These are phyloP conservation scores for Cordia subcordata DNA, from an alignment of 257 asterid genomes.

Conservation along the genomic window DNA sequence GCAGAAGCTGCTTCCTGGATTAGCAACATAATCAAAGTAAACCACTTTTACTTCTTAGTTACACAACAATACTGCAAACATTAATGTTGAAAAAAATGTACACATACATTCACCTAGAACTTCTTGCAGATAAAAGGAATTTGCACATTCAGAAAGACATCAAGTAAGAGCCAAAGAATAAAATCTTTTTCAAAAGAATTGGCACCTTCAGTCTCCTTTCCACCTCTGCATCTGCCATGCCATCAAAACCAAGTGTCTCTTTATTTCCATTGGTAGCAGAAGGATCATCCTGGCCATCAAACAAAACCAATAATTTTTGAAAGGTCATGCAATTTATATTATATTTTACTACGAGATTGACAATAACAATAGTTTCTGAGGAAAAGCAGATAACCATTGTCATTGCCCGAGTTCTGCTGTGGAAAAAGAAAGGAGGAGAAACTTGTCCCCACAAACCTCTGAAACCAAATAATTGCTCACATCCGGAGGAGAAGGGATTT, in stretches of 20 bases:
- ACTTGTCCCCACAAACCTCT: conserved; percentile 49
- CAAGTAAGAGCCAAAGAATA: conserved; percentile 8
- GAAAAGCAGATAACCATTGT: neutral
- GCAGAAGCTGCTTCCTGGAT: conserved; percentile 73
- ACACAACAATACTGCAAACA: too few species aligned
- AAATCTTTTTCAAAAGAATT: conserved; percentile 16
- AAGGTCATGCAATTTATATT: neutral
- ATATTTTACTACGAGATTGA: neutral
- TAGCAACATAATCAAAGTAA: neutral
- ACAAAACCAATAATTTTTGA: conserved; percentile 13
- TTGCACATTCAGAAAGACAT: neutral
- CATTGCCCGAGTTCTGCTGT: too few species aligned
- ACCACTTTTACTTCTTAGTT: too few species aligned
- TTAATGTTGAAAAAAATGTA: too few species aligned
- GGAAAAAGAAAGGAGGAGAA: neutral
- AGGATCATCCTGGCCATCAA: conserved; percentile 64
- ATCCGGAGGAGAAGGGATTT: conserved; percentile 69
- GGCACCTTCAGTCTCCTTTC: conserved; percentile 90
- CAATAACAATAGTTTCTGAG: neutral
- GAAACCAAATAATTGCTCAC: conserved; percentile 80
- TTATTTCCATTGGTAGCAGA: conserved; percentile 62
- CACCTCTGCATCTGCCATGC: conserved; percentile 82
- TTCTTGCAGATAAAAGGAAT: neutral
- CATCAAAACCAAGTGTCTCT: conserved; percentile 72
- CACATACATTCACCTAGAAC: too few species aligned